phyloP scores from a whole-genome alignment of 148 eudicot genomes.

The Rhododendron simsii region DNA sequence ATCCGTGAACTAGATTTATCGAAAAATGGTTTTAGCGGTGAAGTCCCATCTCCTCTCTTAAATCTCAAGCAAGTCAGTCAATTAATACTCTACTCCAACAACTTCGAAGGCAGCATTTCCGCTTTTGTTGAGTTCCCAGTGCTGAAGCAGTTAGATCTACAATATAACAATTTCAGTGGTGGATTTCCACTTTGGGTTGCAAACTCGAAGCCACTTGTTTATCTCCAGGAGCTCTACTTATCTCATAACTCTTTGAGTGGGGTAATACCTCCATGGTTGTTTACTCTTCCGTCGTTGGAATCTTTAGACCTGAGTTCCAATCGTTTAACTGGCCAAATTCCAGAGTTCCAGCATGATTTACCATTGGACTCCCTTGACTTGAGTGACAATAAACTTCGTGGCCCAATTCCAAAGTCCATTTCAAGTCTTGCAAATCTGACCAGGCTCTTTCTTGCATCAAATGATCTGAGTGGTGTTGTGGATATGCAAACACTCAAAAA shows the following conservation, averaged over 20 bases:
- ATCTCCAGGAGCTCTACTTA: neutral
- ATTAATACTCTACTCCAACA: no score
- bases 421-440: constrained; percentile 3
- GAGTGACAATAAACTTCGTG: neutral
- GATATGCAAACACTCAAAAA: neutral
- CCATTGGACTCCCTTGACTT: neutral
- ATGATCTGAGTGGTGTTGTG: constrained; percentile 24
- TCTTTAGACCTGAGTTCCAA: neutral
- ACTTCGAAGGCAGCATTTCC: neutral
- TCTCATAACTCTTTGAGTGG: constrained; percentile 16
- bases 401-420: constrained; percentile 6
- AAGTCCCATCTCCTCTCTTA: no score
- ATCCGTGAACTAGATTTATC: no score
- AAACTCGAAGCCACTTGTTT: neutral
- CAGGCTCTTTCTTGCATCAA: constrained; percentile 3
- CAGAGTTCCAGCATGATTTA: neutral
- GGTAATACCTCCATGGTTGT: constrained; percentile 22
- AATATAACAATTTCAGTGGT: neutral
- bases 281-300: constrained; percentile 9
- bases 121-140: neutral
- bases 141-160: neutral
- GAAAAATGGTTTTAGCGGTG: neutral
- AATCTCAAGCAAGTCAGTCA: no score
- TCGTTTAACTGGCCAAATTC: constrained; percentile 15
- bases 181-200: neutral